Conservation (phyloP, 768 basidiomycete species). For the Boletellus sp. region DNA sequence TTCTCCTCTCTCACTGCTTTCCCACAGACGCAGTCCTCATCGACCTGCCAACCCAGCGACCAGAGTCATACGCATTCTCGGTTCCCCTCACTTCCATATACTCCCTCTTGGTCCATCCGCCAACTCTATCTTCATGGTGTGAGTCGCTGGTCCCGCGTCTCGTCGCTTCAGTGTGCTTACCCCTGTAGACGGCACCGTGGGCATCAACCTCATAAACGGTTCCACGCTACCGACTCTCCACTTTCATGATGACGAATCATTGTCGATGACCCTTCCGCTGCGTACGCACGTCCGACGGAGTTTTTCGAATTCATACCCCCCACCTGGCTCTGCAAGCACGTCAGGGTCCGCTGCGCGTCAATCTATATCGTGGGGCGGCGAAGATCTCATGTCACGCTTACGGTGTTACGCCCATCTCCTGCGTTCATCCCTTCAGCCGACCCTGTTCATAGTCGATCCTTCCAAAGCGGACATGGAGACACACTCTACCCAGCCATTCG, state of each 20-base stretch:
- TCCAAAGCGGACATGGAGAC: conserved; percentile 89
- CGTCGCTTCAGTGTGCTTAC: neutral
- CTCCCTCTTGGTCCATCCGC: conserved; percentile 81
- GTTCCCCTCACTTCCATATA: conserved; percentile 87
- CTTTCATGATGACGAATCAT: conserved; percentile 97
- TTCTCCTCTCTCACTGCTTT: conserved; percentile 5
- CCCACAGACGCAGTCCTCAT: conserved; percentile 75
- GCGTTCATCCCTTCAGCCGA: conserved; percentile 80
- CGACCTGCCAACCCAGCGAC: conserved; percentile 75
- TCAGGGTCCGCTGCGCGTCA: conserved; percentile 39
- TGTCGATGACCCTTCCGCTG: conserved; percentile 56
- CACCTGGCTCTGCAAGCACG: conserved; percentile 51
- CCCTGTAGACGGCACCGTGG: conserved; percentile 76
- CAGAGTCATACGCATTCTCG: conserved; percentile 95
- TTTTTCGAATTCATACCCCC: conserved; percentile 55
- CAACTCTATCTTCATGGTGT: conserved; percentile 85
- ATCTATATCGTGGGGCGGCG: conserved; percentile 77
- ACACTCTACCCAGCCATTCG: conserved; percentile 80
- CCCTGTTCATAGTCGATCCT: conserved; percentile 89
- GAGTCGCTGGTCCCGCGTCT: conserved; percentile 25
- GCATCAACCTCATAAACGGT: conserved; percentile 83
- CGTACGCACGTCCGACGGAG: conserved; percentile 34
- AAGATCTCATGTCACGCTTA: conserved; percentile 76
- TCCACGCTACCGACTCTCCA: conserved; percentile 85
- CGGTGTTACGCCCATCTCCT: conserved; percentile 76